These are phyloP conservation scores for Thuja plicata DNA, from an alignment of 83 land plant genomes.

Conservation along the genomic window DNA sequence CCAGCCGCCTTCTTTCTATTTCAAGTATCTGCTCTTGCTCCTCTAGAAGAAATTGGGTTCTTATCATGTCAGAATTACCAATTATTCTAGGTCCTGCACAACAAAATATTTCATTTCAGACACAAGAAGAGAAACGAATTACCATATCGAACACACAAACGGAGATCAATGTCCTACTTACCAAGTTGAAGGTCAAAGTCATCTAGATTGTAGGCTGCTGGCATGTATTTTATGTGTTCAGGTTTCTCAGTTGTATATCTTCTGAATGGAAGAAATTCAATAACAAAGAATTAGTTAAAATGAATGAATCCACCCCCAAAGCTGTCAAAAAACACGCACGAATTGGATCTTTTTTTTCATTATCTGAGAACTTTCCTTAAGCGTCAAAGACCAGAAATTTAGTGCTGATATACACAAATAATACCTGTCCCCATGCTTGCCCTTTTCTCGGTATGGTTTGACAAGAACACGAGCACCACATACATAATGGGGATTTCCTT, in stretches of 20 bases:
- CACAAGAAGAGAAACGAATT: background rate
- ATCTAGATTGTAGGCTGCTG: constrained; percentile 2
- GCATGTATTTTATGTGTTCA: constrained; percentile 2
- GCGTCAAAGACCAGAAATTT: background rate
- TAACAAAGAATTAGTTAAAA: background rate
- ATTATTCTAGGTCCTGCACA: constrained; percentile 41
- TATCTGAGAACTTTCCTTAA: background rate
- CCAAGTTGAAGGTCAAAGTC: background rate
- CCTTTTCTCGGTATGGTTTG: constrained; percentile 86
- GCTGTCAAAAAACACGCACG: background rate
- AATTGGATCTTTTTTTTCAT: background rate
- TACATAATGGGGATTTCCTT: constrained; percentile 88
- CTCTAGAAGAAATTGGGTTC: constrained; percentile 34
- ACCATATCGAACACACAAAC: background rate
- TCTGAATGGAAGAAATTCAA: background rate
- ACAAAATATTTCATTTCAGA: constrained; percentile 2
- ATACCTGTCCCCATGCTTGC: constrained; percentile 36
- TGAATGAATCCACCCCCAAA: background rate
- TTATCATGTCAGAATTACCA: constrained; percentile 34
- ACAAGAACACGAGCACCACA: constrained; percentile 92
- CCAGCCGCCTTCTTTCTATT: constrained; percentile 38
- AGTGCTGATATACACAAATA: background rate
- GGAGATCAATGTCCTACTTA: background rate
- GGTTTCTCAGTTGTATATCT: background rate
- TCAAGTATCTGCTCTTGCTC: constrained; percentile 43